phyloP scores from a whole-genome alignment of 176 grass and related monocot species.

The Cenchrus purpureus region DNA sequence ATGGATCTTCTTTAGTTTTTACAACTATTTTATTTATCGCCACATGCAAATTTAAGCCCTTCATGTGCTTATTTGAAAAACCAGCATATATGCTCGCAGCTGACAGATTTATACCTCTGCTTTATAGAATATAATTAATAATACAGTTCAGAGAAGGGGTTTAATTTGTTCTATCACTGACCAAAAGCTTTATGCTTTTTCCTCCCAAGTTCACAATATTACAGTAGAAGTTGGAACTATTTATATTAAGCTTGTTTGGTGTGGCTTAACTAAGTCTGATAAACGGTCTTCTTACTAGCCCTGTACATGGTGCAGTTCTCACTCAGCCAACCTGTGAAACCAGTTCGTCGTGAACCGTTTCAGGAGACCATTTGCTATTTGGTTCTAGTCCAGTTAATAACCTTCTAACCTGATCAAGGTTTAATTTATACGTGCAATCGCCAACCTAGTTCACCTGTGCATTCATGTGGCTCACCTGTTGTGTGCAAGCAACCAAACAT shows the following conservation, averaged over 20 bases:
- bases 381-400: no score
- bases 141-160: neutral
- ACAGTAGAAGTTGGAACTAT: neutral
- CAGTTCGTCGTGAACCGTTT: no score
- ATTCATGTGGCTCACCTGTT: no score
- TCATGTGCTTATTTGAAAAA: neutral
- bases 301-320: no score
- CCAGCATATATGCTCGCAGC: neutral
- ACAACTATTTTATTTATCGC: neutral
- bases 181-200: neutral
- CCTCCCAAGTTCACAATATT: neutral
- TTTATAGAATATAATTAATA: conserved; percentile 3
- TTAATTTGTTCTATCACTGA: neutral
- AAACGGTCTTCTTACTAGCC: neutral
- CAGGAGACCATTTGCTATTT: no score
- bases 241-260: neutral
- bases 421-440: no score
- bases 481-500: no score
- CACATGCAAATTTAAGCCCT: conserved; percentile 2
- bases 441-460: no score
- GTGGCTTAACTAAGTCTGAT: neutral
- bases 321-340: no score
- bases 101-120: neutral
- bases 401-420: no score
- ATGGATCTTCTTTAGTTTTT: neutral